These are phyloP conservation scores for Solanum stenotomum DNA, from an alignment of 257 asterid species.

Conservation along the genomic window DNA sequence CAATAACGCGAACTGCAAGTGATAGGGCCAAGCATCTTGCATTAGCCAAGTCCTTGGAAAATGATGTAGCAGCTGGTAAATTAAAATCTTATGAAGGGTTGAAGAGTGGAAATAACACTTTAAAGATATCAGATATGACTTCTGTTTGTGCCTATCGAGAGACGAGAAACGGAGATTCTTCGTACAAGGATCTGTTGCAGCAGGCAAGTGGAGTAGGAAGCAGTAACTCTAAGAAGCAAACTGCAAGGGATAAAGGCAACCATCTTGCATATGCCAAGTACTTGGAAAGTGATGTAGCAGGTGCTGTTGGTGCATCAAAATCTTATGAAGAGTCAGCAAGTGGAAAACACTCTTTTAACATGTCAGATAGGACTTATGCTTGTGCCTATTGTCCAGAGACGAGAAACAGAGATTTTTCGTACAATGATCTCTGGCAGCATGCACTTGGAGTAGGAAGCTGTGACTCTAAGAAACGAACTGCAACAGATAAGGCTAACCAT, in stretches of 20 bases:
- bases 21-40: conserved; percentile 70
- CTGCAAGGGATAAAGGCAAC: conserved; percentile 42
- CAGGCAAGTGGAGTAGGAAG: conserved; percentile 57
- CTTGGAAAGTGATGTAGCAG: conserved; percentile 40
- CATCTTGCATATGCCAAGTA: conserved; percentile 67
- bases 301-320: conserved; percentile 32
- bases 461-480: conserved; percentile 44
- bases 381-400: conserved; percentile 81
- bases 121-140: conserved; percentile 42
- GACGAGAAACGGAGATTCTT: conserved; percentile 42
- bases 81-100: conserved; percentile 30
- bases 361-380: conserved; percentile 38
- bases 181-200: conserved; percentile 60
- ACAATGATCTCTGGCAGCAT: conserved; percentile 66
- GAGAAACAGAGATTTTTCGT: conserved; percentile 36
- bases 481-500: conserved; percentile 56
- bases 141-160: conserved; percentile 63
- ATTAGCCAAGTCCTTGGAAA: conserved; percentile 57
- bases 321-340: conserved; percentile 34
- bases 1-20: conserved; percentile 39
- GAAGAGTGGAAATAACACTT: conserved; percentile 47
- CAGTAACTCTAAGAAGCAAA: conserved; percentile 43
- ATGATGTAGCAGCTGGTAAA: conserved; percentile 34
- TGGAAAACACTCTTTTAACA: conserved; percentile 43
- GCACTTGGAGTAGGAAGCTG: conserved; percentile 47